phyloP scores from a whole-genome alignment of 805 yeast species.

The Metschnikowia santaceciliae region DNA sequence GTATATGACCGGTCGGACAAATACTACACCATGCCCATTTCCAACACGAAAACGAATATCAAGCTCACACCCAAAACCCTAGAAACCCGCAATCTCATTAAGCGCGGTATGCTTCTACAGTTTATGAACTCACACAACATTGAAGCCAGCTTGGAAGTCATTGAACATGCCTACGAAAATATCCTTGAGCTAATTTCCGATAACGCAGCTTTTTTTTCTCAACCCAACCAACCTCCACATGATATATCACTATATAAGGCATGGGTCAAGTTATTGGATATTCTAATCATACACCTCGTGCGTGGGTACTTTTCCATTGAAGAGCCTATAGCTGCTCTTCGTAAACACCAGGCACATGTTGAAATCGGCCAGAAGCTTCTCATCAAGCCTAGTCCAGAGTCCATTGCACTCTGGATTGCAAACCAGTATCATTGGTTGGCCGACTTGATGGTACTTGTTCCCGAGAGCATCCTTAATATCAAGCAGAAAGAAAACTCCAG shows the following conservation, averaged over 20 bases:
- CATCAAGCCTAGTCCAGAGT: neutral
- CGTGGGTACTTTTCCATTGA: slow-evolving; percentile 57
- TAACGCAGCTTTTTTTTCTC: slow-evolving; percentile 9
- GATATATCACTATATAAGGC: slow-evolving; percentile 28
- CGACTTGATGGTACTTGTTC: slow-evolving; percentile 48
- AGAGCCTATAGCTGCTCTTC: slow-evolving; percentile 54
- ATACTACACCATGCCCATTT: slow-evolving; percentile 33
- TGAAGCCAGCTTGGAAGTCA: slow-evolving; percentile 24
- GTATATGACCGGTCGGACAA: slow-evolving; percentile 34
- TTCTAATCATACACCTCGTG: slow-evolving; percentile 58
- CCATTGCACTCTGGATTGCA: slow-evolving; percentile 47
- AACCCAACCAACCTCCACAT: slow-evolving; percentile 20
- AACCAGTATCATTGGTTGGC: slow-evolving; percentile 67
- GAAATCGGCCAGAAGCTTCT: slow-evolving; percentile 30
- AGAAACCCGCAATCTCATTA: slow-evolving; percentile 36
- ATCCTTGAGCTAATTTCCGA: slow-evolving; percentile 24
- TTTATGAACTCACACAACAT: slow-evolving; percentile 31
- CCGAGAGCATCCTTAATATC: slow-evolving; percentile 33
- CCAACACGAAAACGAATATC: slow-evolving; percentile 24
- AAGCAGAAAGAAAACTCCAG: slow-evolving; percentile 11
- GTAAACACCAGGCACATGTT: slow-evolving; percentile 63
- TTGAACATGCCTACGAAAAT: slow-evolving; percentile 35
- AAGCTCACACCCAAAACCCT: slow-evolving; percentile 34
- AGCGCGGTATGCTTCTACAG: slow-evolving; percentile 33
- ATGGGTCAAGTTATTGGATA: slow-evolving; percentile 51